These are phyloP conservation scores for Zygosaccharomyces bailii DNA, from an alignment of 805 yeast genomes.

Conservation along the genomic window DNA sequence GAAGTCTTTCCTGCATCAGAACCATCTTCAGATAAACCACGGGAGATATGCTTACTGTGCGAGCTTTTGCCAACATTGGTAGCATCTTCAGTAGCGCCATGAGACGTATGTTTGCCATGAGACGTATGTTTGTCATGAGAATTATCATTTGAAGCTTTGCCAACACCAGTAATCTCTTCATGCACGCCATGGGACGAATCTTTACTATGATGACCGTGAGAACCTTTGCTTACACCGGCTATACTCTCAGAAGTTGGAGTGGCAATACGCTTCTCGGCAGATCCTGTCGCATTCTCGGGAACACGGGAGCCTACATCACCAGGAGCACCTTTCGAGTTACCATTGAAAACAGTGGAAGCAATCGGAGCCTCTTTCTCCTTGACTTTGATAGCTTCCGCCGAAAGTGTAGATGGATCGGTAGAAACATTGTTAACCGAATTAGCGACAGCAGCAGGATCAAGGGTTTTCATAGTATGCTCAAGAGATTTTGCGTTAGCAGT, in stretches of 20 bases:
- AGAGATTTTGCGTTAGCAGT: background rate
- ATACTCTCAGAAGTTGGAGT: background rate
- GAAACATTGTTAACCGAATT: slow-evolving; percentile 1
- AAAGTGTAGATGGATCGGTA: slow-evolving; percentile 1
- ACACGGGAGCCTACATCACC: background rate
- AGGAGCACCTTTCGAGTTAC: background rate
- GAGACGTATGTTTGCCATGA: background rate
- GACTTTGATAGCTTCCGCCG: slow-evolving; percentile 1
- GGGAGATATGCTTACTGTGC: background rate
- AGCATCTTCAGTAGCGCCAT: background rate
- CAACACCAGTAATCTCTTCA: too few relatives aligned
- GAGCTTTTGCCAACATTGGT: background rate
- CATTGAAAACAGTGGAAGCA: slow-evolving; percentile 1
- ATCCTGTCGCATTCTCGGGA: background rate
- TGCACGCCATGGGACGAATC: too few relatives aligned
- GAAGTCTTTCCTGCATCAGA: background rate
- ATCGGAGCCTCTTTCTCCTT: slow-evolving; percentile 4
- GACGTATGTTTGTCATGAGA: background rate
- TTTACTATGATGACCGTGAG: too few relatives aligned
- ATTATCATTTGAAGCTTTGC: too few relatives aligned
- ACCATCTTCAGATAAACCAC: background rate
- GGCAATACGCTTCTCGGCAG: background rate
- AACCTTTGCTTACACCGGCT: background rate
- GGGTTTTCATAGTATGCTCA: slow-evolving; percentile 2
- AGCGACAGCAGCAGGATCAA: slow-evolving; percentile 5